phyloP scores from a whole-genome alignment of 2,329 filamentous ascomycete genomes.

The Hymenotorrendiella dingleyae region DNA sequence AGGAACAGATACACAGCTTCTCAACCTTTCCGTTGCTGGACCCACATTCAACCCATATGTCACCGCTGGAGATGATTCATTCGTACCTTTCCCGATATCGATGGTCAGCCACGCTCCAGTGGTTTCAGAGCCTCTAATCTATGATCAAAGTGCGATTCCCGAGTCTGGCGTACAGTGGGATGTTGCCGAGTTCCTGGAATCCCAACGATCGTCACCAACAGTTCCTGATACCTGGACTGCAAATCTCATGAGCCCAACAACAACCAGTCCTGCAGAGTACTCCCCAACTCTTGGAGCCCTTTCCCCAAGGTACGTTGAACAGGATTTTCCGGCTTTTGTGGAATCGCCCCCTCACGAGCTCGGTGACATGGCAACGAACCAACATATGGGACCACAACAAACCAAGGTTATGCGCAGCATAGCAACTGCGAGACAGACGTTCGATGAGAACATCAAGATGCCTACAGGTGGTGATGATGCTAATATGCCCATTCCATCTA shows the following conservation, averaged over 20 bases:
- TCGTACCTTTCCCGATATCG: constrained; percentile 13
- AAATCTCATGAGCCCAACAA: constrained; percentile 19
- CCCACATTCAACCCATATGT: constrained; percentile 21
- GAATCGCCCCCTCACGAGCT: constrained; percentile 26
- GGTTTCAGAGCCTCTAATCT: constrained; percentile 20
- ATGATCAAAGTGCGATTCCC: constrained; percentile 15
- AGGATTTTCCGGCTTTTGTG: constrained; percentile 25
- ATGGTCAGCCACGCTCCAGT: constrained; percentile 19
- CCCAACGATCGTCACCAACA: constrained; percentile 26
- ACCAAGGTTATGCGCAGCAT: constrained; percentile 28
- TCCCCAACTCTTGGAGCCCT: constrained; percentile 24
- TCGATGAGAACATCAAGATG: constrained; percentile 27
- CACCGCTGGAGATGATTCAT: constrained; percentile 19
- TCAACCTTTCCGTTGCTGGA: constrained; percentile 18
- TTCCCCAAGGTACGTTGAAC: constrained; percentile 30
- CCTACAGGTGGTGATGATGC: constrained; percentile 28
- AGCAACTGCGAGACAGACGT: constrained; percentile 18
- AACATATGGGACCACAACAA: constrained; percentile 26
- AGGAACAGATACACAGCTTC: constrained; percentile 14
- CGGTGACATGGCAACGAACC: constrained; percentile 25
- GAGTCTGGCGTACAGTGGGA: constrained; percentile 26
- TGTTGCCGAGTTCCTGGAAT: constrained; percentile 20
- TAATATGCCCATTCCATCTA: constrained; percentile 26
- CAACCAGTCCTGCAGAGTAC: constrained; percentile 26
- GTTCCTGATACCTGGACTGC: constrained; percentile 23